phyloP scores from a whole-genome alignment of 1,284 basidiomycete species.

The Austroboletus rostrupii region DNA sequence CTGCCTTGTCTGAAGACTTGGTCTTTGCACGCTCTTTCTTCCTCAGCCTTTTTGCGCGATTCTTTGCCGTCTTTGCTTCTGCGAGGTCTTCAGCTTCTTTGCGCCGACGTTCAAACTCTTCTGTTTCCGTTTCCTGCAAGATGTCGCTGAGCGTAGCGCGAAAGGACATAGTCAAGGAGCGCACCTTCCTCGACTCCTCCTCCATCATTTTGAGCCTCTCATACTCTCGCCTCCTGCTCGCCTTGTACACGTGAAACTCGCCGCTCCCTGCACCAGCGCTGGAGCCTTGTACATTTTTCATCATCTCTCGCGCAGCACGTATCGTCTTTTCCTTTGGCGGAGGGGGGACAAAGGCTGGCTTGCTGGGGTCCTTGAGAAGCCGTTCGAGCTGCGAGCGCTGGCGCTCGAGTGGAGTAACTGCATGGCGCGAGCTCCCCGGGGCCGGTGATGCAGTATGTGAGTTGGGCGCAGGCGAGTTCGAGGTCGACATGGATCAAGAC shows the following conservation, averaged over 20 bases:
- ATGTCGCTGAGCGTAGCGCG: not conserved
- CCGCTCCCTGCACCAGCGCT: constrained; percentile 91
- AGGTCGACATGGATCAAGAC: constrained; percentile 23
- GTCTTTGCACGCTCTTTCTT: constrained; percentile 70
- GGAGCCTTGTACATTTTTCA: constrained; percentile 97
- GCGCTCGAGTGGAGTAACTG: constrained; percentile 64
- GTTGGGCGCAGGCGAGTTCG: constrained; percentile 17
- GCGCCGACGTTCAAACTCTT: constrained; percentile 28
- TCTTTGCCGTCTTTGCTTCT: constrained; percentile 88
- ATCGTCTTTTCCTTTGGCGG: constrained; percentile 77
- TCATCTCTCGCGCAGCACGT: constrained; percentile 85
- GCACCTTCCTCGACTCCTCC: constrained; percentile 73
- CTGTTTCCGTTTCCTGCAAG: constrained; percentile 25
- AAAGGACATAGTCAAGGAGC: constrained; percentile 13
- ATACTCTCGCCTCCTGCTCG: constrained; percentile 89
- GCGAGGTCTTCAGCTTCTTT: constrained; percentile 39
- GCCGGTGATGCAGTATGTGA: constrained; percentile 31
- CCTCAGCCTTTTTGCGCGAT: constrained; percentile 86
- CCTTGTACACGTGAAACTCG: constrained; percentile 99
- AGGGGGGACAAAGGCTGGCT: constrained; percentile 72
- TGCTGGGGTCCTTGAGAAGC: constrained; percentile 82
- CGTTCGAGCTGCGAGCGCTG: constrained; percentile 78
- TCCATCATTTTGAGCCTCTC: constrained; percentile 92
- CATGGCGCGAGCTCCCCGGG: constrained; percentile 53
- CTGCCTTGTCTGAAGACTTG: constrained; percentile 33